Conservation (phyloP, 2,329 filamentous ascomycete species). For the Biscogniauxia sp. region DNA sequence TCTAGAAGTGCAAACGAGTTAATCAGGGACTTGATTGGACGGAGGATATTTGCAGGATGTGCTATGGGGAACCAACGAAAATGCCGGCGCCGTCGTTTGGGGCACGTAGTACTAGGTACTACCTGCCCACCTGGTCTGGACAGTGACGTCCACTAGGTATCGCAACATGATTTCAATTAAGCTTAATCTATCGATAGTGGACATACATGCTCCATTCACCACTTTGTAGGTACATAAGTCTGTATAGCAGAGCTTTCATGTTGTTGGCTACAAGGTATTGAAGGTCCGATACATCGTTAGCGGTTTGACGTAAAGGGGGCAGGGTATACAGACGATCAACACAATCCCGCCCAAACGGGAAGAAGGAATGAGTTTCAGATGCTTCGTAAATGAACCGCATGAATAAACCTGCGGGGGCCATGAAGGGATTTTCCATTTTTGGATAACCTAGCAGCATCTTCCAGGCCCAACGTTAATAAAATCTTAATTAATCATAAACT, state of each 20-base stretch:
- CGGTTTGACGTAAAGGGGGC: not conserved
- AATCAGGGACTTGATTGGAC: not conserved
- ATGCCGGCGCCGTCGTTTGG: not conserved
- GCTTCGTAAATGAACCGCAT: not conserved
- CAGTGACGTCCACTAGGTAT: no score
- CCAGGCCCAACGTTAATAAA: not conserved
- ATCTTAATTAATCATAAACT: not conserved
- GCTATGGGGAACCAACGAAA: not conserved
- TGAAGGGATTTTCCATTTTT: not conserved
- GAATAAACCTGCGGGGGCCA: not conserved
- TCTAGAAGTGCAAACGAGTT: not conserved
- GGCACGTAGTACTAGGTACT: not conserved
- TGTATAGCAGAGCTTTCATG: no score
- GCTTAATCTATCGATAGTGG: no score
- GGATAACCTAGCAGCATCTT: not conserved
- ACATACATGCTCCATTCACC: no score
- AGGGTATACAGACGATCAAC: not conserved
- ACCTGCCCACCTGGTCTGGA: no score
- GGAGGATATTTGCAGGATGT: not conserved
- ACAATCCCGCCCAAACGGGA: not conserved
- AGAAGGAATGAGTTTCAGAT: not conserved
- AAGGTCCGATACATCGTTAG: no score
- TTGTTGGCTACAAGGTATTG: no score
- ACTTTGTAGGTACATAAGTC: no score
- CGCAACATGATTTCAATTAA: no score